phyloP scores from a whole-genome alignment of 441 rosid species.

The Aleurites moluccanus region DNA sequence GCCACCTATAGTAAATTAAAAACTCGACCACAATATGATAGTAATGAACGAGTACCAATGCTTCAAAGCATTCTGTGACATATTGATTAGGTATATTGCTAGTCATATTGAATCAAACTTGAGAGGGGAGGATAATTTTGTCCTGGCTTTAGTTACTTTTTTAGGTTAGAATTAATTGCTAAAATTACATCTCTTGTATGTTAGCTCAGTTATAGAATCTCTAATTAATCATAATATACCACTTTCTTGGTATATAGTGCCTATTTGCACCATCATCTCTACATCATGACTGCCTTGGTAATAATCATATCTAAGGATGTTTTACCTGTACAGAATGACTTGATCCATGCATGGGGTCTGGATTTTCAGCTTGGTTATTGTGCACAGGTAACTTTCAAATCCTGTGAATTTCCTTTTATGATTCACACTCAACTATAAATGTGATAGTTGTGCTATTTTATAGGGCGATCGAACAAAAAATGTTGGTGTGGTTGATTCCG shows the following conservation, averaged over 20 bases:
- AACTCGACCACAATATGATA: not conserved
- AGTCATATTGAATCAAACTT: not conserved
- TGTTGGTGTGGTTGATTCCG: constrained; percentile 86
- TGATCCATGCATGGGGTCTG: constrained; percentile 94
- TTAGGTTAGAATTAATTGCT: too few species aligned
- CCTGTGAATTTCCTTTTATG: not conserved
- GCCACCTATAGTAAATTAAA: not conserved
- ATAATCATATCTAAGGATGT: constrained; percentile 13
- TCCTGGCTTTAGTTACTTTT: not conserved
- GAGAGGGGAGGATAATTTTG: not conserved
- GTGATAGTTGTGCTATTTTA: constrained; percentile 19
- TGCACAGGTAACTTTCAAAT: constrained; percentile 55
- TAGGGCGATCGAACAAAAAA: constrained; percentile 86
- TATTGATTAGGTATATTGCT: not conserved
- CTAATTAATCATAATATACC: not conserved
- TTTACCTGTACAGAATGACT: constrained; percentile 61
- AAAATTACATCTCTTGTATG: not conserved
- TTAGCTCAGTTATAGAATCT: not conserved
- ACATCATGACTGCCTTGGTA: not conserved
- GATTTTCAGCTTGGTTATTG: constrained; percentile 87
- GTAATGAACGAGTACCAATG: not conserved
- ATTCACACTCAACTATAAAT: not conserved
- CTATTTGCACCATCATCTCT: constrained; percentile 1
- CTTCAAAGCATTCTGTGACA: not conserved
- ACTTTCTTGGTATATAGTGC: not conserved